Percentiles rank a stretch among this genome's conserved stretches.
These are phyloP conservation scores for Tothia fuscella DNA, from an alignment of 2,329 filamentous ascomycete genomes.

Conservation along the genomic window DNA sequence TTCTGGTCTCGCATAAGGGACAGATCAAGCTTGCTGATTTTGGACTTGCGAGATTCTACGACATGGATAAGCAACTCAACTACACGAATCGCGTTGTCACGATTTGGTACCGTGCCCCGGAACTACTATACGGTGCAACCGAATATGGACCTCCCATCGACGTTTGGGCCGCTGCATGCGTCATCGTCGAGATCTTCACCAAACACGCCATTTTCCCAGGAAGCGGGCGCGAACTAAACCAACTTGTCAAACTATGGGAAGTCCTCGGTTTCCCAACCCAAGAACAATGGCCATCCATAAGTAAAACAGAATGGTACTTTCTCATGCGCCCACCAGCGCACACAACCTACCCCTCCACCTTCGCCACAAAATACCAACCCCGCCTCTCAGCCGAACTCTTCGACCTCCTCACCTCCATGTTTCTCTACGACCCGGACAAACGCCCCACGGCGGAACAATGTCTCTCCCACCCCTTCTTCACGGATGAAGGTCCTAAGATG, in stretches of 20 bases:
- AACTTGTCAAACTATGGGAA: conserved; percentile 93
- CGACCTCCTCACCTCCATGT: conserved; percentile 72
- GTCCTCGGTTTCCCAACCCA: conserved; percentile 79
- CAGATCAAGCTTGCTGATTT: conserved; percentile 92
- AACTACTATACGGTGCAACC: conserved; percentile 82
- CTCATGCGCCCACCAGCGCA: conserved; percentile 45
- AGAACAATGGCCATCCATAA: conserved; percentile 74
- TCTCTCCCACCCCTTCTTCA: conserved; percentile 80
- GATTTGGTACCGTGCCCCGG: conserved; percentile 92
- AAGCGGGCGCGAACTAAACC: conserved; percentile 88
- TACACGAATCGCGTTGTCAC: conserved; percentile 99
- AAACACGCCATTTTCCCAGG: conserved; percentile 89
- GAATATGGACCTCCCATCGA: conserved; percentile 83
- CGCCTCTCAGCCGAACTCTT: conserved; percentile 58
- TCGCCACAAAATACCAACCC: conserved; percentile 72
- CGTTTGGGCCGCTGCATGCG: conserved; percentile 94
- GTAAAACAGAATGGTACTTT: conserved; percentile 89
- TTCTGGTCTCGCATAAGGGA: conserved; percentile 80
- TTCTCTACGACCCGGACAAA: conserved; percentile 75
- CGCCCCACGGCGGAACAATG: conserved; percentile 76
- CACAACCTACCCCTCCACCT: conserved; percentile 60
- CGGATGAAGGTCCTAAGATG: conserved; percentile 62
- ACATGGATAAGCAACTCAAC: conserved; percentile 50
- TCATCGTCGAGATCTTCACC: conserved; percentile 93
- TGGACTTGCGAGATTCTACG: conserved; percentile 89